Base-by-base conservation (phyloP, 148 eudicot genomes). In the Polygonum maritimum region DNA sequence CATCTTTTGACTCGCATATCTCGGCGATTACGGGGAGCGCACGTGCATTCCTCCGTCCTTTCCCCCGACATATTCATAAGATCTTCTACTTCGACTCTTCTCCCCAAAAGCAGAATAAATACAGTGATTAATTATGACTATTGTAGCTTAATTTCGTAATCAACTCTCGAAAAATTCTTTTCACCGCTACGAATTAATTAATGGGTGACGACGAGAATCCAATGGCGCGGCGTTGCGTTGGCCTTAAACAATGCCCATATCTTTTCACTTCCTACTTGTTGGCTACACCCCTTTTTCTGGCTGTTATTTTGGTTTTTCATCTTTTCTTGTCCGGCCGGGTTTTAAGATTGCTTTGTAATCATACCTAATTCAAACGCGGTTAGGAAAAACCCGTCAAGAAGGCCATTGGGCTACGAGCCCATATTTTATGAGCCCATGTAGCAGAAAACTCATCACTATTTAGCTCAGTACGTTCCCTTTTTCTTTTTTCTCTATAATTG, bases 21-120 rank as follows among this genome's bases (percentile, higher is more conserved):
- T 75, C 77, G 77, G 26, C 47, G 26, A 75, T 54, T 75, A 58
- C 77, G 77, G 77, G 62, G 49, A 62, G 47, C 69, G 77, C 77
- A 75, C 77, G 77, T 75, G 77, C 77, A 75, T 19, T 74, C 63
- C 8, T 18, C 49, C 19, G 48, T 47, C 52, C 33, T 10, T 41
- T 22, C 60, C 6, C 71, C 41, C 71, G 71, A 67, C 71, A 67
- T 36, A 67, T 67, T 67, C 71, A 67, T 67, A 67, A 67, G 71
- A 67, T 67, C 71, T 67, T 67, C 71, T 67, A 15, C 71, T 67
- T 35, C 44, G 71, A 67, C 71, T 67, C 71, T 67, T 21, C 71
- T 67, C 45, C 71, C 71, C 71, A 67, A 67, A 67, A 67, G 35
- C 41, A 33, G 71, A 67, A 67, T 67, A 67, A 67, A 67, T 67